Base-by-base conservation (phyloP, 495 filamentous ascomycete genomes). In the Amniculicola lignicola region DNA sequence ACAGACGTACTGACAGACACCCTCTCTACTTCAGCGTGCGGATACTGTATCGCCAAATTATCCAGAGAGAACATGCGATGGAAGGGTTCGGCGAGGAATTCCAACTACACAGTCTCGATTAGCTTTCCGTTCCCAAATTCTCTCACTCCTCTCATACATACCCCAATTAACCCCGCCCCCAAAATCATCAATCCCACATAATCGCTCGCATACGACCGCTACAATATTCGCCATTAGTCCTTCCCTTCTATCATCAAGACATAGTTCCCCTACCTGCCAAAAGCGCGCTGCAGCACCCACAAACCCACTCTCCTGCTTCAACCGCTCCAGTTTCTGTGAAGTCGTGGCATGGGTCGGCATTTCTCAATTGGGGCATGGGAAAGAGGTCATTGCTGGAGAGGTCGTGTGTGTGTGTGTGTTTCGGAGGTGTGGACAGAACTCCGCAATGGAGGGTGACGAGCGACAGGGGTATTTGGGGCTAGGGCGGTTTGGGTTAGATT, bases 191-290 rank as follows among this genome's bases (percentile, higher is more conserved):
- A 78, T 23, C 87, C 91, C 36, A 95, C 66, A 70, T 92, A 96
- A 69, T 98, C 94, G 7, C 87, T 79, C 12, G 86, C 84, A 72
- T 96, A 95, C 0, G 89, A 88, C 67, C 80, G 84, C 82, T 89
- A 36, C 19, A 40, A n/a, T n/a, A n/a, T n/a, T n/a, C n/a, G n/a
- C n/a, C n/a, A n/a, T n/a, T n/a, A n/a, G n/a, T n/a, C n/a, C n/a
- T n/a, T n/a, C n/a, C n/a, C n/a, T n/a, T 25, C 14, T 24, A 36
- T 45, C 28, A 33, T 40, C 24, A 43, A 9, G n/a, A 33, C 5
- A 42, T 39, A 19, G 7, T 10, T 38, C 29, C 29, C 40, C 21
- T 40, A 66, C 63, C 51, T 66, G 63, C 80, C 79, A 82, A 61
- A 81, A 78, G 51, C 77, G 70, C 23, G 73, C 69, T 15, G 77